These are phyloP conservation scores for Colletotrichum brevisporum DNA, from an alignment of 2,329 filamentous ascomycete genomes.

Conservation along the genomic window DNA sequence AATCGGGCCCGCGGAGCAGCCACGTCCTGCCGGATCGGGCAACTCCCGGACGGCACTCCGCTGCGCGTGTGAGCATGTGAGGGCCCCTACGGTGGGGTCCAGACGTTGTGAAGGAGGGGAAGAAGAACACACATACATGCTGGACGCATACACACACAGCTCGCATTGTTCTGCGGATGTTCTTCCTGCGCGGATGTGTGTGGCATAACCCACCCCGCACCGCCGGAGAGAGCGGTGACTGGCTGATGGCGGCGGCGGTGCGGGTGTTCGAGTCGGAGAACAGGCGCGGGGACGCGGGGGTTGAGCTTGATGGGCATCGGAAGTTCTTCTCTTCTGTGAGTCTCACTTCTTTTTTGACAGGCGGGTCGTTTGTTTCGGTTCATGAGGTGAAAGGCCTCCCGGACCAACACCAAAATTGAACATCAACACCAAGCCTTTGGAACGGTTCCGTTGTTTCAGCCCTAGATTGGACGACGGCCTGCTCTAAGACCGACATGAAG, in stretches of 20 bases:
- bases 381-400: neutral
- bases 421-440: neutral
- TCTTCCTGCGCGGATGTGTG: conserved; percentile 11
- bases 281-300: neutral
- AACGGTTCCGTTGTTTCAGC: neutral
- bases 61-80: conserved; percentile 34
- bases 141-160: no score
- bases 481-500: neutral
- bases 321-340: neutral
- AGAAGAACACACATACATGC: no score
- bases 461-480: neutral
- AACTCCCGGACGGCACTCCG: conserved; percentile 37
- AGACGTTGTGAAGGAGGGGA: neutral
- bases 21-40: conserved; percentile 32
- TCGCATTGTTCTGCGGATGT: conserved; percentile 1
- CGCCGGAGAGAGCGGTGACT: neutral
- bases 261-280: neutral
- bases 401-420: no score
- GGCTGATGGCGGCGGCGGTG: neutral
- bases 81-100: neutral
- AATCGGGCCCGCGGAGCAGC: conserved; percentile 25
- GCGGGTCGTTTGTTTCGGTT: neutral
- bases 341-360: neutral
- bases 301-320: neutral
- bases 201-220: conserved; percentile 20